Evolutionary conservation across 148 eudicot species (phyloP), one percentile per base, ranked within the genome.

Genomic region (Heliamphora exappendiculata): DNA sequence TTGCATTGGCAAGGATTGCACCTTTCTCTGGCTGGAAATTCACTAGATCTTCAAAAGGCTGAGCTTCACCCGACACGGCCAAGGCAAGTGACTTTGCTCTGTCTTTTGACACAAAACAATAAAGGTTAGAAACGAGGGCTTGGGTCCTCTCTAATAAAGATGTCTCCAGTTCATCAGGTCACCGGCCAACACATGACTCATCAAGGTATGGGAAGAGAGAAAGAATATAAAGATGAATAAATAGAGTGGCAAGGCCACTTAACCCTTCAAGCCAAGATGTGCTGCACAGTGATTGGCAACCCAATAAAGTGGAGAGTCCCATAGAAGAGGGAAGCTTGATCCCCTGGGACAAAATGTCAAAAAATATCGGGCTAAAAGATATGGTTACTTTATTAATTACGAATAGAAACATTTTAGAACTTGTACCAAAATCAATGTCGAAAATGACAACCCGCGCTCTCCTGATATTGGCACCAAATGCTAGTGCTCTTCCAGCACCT

Each of bases 401-500:
- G 7, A 17, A 24, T 4, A 60, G 5, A 45, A 24, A 29, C 62
- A 54, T 33, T 65, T 31, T 7, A 70, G 36, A 60, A 16, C 29
- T 4, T 53, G 31, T 86, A 86, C 89, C 85, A 75, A 75, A 82
- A 78, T 84, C 79, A 67, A 82, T 76, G 75, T 86, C 87, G 10
- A 82, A 86, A 57, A 86, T 75, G 26, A 80, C 60, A 31, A 86
- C 74, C 13, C 84, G 67, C 4, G 89, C 83, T 44, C 87, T 85
- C 77, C 89, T 82, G 45, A 60, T 80, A 76, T 84, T 84, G 58
- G 89, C 89, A 44, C 89, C 89, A 63, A 84, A 84, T 26, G 87
- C 85, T 45, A 86, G 75, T 28, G 87, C 89, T 84, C 85, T 82
- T 70, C 89, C 89, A 55, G 89, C 89, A 67, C 89, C 89, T 58